phyloP scores from a whole-genome alignment of 139 green algal species.

The Auxenochlorella pyrenoidosa region DNA sequence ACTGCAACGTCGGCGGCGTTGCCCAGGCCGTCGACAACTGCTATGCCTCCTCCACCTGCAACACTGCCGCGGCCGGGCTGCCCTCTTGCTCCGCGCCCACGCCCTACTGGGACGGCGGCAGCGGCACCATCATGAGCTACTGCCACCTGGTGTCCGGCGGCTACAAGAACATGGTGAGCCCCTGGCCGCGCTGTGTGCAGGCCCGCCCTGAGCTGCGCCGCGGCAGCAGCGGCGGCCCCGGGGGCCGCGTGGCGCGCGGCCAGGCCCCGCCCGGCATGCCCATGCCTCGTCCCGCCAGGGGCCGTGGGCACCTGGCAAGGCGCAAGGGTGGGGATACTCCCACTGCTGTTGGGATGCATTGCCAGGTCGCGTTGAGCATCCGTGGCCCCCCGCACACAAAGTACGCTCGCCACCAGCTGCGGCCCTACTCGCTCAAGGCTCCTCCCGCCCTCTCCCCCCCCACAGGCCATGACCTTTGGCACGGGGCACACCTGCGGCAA shows the following conservation, averaged over 20 bases:
- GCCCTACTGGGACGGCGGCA: background rate
- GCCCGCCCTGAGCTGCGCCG: too few species aligned
- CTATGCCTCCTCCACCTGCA: background rate
- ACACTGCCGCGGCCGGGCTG: background rate
- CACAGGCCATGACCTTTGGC: slow-evolving; percentile 20
- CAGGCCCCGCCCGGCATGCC: too few species aligned
- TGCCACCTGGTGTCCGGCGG: background rate
- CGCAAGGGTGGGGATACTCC: too few species aligned
- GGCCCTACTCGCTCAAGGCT: too few species aligned
- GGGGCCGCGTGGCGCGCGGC: too few species aligned
- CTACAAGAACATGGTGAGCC: slow-evolving; percentile 10
- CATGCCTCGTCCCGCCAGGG: too few species aligned
- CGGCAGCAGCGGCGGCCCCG: too few species aligned
- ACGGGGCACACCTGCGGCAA: slow-evolving; percentile 7
- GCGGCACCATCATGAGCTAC: slow-evolving; percentile 25
- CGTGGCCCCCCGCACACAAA: too few species aligned
- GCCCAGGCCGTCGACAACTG: background rate
- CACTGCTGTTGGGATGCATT: too few species aligned
- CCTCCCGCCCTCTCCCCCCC: background rate
- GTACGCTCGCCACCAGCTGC: too few species aligned
- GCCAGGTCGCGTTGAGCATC: too few species aligned
- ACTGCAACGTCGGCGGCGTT: slow-evolving; percentile 14
- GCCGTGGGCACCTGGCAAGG: too few species aligned
- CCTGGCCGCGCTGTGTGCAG: background rate
- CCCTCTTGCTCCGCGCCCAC: background rate